A percentile compares a stretch with the other conserved stretches of the same genome.
Evolutionary conservation across 2,329 filamentous ascomycete genomes (phyloP).

Genomic region (Tolypocladium capitatum): DNA sequence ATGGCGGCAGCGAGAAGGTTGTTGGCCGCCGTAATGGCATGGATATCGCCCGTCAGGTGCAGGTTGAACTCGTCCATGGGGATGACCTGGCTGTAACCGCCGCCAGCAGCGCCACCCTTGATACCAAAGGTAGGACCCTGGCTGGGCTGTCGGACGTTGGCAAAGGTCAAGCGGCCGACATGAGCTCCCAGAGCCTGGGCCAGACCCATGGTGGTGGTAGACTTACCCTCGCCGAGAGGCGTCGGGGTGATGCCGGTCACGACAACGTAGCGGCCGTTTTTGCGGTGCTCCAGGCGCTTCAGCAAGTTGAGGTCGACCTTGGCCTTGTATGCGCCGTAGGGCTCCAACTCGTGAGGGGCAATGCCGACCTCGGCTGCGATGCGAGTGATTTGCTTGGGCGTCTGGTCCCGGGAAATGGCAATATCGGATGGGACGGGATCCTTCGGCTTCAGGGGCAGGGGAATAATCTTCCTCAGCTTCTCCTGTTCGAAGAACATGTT

Average conservation of each 20-base stretch:
- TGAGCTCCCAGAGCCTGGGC: constrained; percentile 88
- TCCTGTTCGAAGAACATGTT: constrained; percentile 70
- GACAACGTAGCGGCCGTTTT: constrained; percentile 80
- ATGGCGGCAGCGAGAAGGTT: constrained; percentile 93
- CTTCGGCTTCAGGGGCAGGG: constrained; percentile 69
- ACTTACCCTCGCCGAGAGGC: constrained; percentile 93
- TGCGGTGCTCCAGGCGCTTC: constrained; percentile 73
- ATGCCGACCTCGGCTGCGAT: constrained; percentile 83
- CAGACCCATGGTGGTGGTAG: constrained; percentile 91
- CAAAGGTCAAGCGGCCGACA: constrained; percentile 76
- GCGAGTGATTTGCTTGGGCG: constrained; percentile 79
- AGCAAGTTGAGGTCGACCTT: constrained; percentile 80
- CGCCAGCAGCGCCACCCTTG: constrained; percentile 93
- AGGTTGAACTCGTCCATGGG: constrained; percentile 99
- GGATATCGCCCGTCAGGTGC: constrained; percentile 93
- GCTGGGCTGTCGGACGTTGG: constrained; percentile 92
- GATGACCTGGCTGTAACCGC: constrained; percentile 97
- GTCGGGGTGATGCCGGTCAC: constrained; percentile 95
- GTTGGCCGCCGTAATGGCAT: constrained; percentile 93
- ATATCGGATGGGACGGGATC: constrained; percentile 91
- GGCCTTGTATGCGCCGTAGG: constrained; percentile 89
- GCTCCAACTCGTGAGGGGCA: constrained; percentile 76
- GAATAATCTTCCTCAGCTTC: constrained; percentile 64
- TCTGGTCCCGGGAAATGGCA: constrained; percentile 75
- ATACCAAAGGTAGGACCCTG: constrained; percentile 98